A percentile compares a stretch with the other conserved stretches of the same genome.
phyloP scores from a whole-genome alignment of 768 basidiomycete species.

The Russula sp. region DNA sequence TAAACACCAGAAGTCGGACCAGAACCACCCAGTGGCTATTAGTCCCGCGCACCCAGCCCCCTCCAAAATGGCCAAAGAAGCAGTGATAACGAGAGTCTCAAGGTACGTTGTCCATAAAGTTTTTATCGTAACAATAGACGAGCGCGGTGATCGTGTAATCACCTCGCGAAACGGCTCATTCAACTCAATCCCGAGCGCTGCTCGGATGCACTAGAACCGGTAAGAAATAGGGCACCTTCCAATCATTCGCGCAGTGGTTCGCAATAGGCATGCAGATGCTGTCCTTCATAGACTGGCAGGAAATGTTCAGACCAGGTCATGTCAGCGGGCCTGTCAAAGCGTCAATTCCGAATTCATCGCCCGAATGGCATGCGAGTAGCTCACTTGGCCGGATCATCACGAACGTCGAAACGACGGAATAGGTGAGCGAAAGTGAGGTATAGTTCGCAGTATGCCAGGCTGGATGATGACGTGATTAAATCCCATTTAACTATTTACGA shows the following conservation, averaged over 20 bases:
- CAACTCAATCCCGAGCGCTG: background rate
- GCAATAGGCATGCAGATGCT: constrained; percentile 13
- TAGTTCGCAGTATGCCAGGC: constrained; percentile 22
- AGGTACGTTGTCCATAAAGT: background rate
- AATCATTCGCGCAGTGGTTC: constrained; percentile 2
- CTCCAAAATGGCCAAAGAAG: no score
- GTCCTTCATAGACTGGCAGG: constrained; percentile 4
- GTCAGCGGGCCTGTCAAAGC: background rate
- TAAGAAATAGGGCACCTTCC: background rate
- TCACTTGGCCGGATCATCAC: constrained; percentile 6
- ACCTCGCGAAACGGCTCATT: background rate
- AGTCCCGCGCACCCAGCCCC: no score
- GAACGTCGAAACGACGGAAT: constrained; percentile 23
- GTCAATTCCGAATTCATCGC: background rate
- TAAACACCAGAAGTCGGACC: no score
- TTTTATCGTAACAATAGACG: background rate
- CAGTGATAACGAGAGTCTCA: no score
- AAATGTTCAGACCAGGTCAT: constrained; percentile 9
- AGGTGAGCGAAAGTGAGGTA: constrained; percentile 21
- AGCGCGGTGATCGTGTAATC: background rate
- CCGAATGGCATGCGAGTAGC: background rate
- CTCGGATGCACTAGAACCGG: background rate
- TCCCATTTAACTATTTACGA: background rate
- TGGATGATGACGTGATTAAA: background rate
- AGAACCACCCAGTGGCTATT: no score